phyloP scores from a whole-genome alignment of 495 filamentous ascomycete genomes.

The Penicillium antarcticum region DNA sequence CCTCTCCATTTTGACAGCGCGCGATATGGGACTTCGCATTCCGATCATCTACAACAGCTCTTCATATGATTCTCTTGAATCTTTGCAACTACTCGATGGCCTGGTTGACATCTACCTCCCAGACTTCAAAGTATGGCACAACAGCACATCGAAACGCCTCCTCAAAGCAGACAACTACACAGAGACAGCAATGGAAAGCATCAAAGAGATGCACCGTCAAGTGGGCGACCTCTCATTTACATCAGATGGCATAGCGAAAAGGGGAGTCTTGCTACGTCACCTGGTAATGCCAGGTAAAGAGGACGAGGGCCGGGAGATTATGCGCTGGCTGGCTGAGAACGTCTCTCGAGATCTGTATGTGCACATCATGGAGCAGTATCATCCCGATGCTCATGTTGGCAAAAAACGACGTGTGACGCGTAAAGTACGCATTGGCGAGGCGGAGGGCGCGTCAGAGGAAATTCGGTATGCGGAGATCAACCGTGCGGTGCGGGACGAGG shows the following conservation, averaged over 20 bases:
- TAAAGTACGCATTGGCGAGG: constrained; percentile 8
- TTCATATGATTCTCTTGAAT: constrained; percentile 67
- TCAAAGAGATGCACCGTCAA: constrained; percentile 71
- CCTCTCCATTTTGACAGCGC: constrained; percentile 63
- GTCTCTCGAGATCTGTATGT: constrained; percentile 67
- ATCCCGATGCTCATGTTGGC: constrained; percentile 71
- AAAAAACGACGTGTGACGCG: constrained; percentile 46
- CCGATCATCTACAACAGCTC: constrained; percentile 80
- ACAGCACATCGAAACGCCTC: constrained; percentile 58
- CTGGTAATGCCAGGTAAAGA: constrained; percentile 76
- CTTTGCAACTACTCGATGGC: constrained; percentile 64
- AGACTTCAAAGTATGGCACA: constrained; percentile 75
- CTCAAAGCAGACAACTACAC: constrained; percentile 73
- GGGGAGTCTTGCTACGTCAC: constrained; percentile 67
- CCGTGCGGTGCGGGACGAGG: constrained; percentile 59
- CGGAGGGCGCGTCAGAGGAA: constrained; percentile 28
- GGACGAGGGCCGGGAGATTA: constrained; percentile 63
- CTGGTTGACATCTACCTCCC: constrained; percentile 76
- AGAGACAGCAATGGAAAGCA: constrained; percentile 62
- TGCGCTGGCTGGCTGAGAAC: constrained; percentile 64
- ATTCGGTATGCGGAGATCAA: constrained; percentile 74
- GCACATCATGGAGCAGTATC: constrained; percentile 77
- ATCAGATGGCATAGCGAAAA: constrained; percentile 69
- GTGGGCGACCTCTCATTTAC: constrained; percentile 78
- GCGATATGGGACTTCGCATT: constrained; percentile 59